phyloP scores from a whole-genome alignment of 73 alveolate genomes.

The Durusdinium trenchii region DNA sequence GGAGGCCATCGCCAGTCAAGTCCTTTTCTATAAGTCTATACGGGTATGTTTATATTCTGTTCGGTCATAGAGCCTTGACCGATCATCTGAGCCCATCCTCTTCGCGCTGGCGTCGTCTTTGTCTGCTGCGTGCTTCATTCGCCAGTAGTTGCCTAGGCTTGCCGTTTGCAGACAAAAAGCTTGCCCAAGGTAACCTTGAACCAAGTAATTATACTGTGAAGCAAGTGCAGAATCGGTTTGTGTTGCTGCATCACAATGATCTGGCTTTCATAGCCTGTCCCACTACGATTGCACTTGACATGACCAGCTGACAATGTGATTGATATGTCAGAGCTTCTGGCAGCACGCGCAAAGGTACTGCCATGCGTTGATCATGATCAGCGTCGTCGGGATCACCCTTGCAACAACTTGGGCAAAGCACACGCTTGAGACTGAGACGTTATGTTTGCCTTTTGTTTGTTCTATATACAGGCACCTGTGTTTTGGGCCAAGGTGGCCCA shows the following conservation, averaged over 20 bases:
- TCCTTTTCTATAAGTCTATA: too few relatives aligned
- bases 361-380: slow-evolving; percentile 76
- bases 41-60: too few relatives aligned
- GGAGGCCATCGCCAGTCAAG: too few relatives aligned
- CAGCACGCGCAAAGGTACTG: slow-evolving; percentile 81
- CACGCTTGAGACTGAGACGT: neutral
- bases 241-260: too few relatives aligned
- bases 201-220: too few relatives aligned
- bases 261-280: neutral
- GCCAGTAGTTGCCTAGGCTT: slow-evolving; percentile 81
- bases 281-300: neutral
- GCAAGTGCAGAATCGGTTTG: too few relatives aligned
- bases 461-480: neutral
- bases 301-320: neutral
- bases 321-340: neutral
- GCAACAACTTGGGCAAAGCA: neutral
- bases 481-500: neutral
- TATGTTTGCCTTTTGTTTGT: neutral
- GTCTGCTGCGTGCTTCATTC: slow-evolving; percentile 84
- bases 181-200: neutral
- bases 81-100: too few relatives aligned
- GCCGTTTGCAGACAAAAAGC: neutral
- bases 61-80: too few relatives aligned
- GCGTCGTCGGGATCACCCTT: slow-evolving; percentile 94
- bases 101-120: slow-evolving; percentile 85